Evolutionary conservation across 2,329 filamentous ascomycete genomes (phyloP).

Genomic region (Fusarium sp.): DNA sequence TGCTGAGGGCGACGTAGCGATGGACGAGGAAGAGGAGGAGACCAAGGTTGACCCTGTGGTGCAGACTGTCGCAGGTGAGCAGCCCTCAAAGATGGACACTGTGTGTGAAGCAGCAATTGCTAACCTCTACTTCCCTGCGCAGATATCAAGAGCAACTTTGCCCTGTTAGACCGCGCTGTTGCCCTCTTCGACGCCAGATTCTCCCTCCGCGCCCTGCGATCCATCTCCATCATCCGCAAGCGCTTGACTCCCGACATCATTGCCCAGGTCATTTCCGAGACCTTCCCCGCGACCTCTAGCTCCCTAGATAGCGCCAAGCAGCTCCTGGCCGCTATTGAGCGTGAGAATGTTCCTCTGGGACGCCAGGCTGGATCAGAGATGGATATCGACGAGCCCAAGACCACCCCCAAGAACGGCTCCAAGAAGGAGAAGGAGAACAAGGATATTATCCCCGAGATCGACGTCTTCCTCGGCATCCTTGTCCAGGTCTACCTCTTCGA

Average conservation of each 20-base stretch:
- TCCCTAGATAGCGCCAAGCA: slow-evolving; percentile 76
- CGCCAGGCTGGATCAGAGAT: slow-evolving; percentile 72
- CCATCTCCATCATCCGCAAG: slow-evolving; percentile 96
- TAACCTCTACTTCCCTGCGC: slow-evolving; percentile 37
- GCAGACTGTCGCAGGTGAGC: slow-evolving; percentile 71
- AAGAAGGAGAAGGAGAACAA: slow-evolving; percentile 80
- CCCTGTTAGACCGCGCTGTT: slow-evolving; percentile 90
- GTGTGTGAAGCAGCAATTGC: slow-evolving; percentile 16
- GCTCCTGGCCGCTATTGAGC: slow-evolving; percentile 77
- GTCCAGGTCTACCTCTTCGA: slow-evolving; percentile 91
- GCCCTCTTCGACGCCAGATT: slow-evolving; percentile 95
- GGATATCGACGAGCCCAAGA: slow-evolving; percentile 76
- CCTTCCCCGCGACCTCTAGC: slow-evolving; percentile 72
- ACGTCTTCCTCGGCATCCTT: slow-evolving; percentile 89
- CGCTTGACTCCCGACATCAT: slow-evolving; percentile 85
- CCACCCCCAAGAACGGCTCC: slow-evolving; percentile 62
- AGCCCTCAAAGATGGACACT: slow-evolving; percentile 2
- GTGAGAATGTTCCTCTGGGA: slow-evolving; percentile 73
- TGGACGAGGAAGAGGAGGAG: slow-evolving; percentile 71
- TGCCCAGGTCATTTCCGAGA: slow-evolving; percentile 83
- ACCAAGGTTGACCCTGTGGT: slow-evolving; percentile 70
- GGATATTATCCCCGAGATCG: slow-evolving; percentile 86
- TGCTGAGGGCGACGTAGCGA: slow-evolving; percentile 76
- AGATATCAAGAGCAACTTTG: slow-evolving; percentile 98
- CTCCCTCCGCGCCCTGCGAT: slow-evolving; percentile 91